Evolutionary conservation across 139 green algal genomes (phyloP), one percentile per base, ranked within the genome.

Genomic region (Marvania coccoides): DNA sequence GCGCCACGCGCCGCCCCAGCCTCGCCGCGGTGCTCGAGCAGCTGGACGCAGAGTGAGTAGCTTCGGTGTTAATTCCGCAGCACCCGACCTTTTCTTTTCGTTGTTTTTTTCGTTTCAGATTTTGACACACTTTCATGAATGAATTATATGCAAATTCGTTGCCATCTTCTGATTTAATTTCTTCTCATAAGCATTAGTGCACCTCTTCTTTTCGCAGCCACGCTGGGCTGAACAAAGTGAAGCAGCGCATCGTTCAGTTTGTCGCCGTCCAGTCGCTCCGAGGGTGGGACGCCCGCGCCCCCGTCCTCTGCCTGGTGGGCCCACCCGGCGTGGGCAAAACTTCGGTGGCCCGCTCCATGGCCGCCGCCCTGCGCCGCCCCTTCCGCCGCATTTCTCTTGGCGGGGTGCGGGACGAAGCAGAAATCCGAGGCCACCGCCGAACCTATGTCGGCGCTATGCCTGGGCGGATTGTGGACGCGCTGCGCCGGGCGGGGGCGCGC

Each of bases 361-460:
- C 91, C 12, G 47, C 73, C 29, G 83, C 85, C 10, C 73, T 97
- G 57, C 69, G 86, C 24, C 79, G 90, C 48, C 85, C 92, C 64
- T 96, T 95, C 76, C 91, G 85, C 79, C 78, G 92, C 61, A 95
- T 98, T 72, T 85, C 69, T 38, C 87, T 98, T 30, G 92, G 91
- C 0, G 93, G 93, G 2, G 81, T 98, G 58, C 85, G 86, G 23
- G 93, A 98, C 67, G 91, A 96, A 40, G 89, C 91, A 2, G 93
- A 98, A 72, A 67, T 98, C 69, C 96, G 96, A 69, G 90, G 81
- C 15, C 88, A 95, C 72, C 71, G 93, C 42, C 81, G 94, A 15
- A 99, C 94, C 0, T 99, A 98, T 77, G 89, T 99, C 7, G 94
- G 94, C 19, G 93, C 94, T 24, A 97, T 98, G 91, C 94, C 94